These are phyloP conservation scores for Fusarium mexicanum DNA, from an alignment of 2,329 filamentous ascomycete species.

Conservation along the genomic window DNA sequence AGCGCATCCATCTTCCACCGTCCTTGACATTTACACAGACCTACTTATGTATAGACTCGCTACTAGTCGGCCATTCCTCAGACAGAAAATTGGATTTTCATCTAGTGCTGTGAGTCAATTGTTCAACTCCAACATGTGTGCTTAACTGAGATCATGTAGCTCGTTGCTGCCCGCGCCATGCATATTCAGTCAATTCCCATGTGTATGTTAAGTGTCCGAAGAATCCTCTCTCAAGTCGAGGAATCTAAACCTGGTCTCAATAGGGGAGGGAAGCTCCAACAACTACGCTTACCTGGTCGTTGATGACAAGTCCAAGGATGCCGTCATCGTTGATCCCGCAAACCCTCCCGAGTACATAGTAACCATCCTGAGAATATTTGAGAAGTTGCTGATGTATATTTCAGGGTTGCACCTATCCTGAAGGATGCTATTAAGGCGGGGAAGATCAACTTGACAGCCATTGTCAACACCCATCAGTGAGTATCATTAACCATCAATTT, in stretches of 20 bases:
- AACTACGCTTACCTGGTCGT: slow-evolving; percentile 88
- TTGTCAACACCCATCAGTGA: slow-evolving; percentile 98
- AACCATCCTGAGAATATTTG: slow-evolving; percentile 38
- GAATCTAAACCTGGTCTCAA: slow-evolving; percentile 12
- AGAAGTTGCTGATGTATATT: slow-evolving; percentile 4
- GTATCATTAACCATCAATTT: slow-evolving; percentile 45
- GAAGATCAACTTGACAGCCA: slow-evolving; percentile 83
- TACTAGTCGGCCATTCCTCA: slow-evolving; percentile 48
- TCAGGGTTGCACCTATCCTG: slow-evolving; percentile 70
- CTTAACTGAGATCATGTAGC: slow-evolving; percentile 12
- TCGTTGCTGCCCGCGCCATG: slow-evolving; percentile 61
- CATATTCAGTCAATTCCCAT: slow-evolving; percentile 90
- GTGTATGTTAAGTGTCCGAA: slow-evolving; percentile 67
- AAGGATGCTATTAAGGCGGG: slow-evolving; percentile 77
- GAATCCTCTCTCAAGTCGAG: background rate
- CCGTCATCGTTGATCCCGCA: slow-evolving; percentile 82
- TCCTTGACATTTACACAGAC: background rate
- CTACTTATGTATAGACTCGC: slow-evolving; percentile 56
- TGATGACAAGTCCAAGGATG: slow-evolving; percentile 81
- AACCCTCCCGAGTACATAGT: slow-evolving; percentile 74
- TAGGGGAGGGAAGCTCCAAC: slow-evolving; percentile 80
- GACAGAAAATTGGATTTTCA: slow-evolving; percentile 44
- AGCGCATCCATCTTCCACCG: slow-evolving; percentile 4
- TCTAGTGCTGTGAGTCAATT: slow-evolving; percentile 35
- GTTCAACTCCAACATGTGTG: background rate